Evolutionary conservation across 257 asterid species (phyloP).

Genomic region (Ophiorrhiza pumila): DNA sequence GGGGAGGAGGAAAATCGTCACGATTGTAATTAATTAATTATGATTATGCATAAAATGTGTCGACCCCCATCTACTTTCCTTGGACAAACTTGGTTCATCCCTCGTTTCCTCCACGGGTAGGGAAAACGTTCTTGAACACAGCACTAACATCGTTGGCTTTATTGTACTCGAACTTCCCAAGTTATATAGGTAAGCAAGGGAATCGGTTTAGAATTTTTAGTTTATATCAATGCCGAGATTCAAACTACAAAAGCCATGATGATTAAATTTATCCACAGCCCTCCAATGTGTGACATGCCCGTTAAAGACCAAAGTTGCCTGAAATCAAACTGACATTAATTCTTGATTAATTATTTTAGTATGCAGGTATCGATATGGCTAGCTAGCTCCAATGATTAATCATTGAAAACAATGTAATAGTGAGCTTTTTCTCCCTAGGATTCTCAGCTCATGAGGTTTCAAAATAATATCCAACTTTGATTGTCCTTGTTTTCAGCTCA

Average conservation of each 20-base stretch:
- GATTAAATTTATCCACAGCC: not conserved
- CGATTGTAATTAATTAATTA: no score
- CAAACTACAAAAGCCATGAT: not conserved
- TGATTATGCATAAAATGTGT: no score
- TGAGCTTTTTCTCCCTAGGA: conserved; percentile 24
- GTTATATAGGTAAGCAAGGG: not conserved
- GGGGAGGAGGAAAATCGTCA: no score
- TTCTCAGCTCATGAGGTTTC: conserved; percentile 34
- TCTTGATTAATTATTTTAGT: not conserved
- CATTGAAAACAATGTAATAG: not conserved
- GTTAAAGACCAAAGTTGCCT: not conserved
- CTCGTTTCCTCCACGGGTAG: not conserved
- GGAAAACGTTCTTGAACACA: not conserved
- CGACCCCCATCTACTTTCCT: not conserved
- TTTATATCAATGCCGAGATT: not conserved
- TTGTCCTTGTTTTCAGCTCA: conserved; percentile 42
- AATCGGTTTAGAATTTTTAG: not conserved
- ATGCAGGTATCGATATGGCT: not conserved
- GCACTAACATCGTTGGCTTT: not conserved
- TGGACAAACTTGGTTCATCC: not conserved
- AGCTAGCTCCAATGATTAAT: not conserved
- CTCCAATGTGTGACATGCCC: not conserved
- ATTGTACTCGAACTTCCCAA: not conserved
- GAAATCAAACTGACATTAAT: not conserved
- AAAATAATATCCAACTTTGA: conserved; percentile 8